Base-by-base conservation (phyloP, 192 early-diverging fungal genomes). In the Umbelopsis sp. region DNA sequence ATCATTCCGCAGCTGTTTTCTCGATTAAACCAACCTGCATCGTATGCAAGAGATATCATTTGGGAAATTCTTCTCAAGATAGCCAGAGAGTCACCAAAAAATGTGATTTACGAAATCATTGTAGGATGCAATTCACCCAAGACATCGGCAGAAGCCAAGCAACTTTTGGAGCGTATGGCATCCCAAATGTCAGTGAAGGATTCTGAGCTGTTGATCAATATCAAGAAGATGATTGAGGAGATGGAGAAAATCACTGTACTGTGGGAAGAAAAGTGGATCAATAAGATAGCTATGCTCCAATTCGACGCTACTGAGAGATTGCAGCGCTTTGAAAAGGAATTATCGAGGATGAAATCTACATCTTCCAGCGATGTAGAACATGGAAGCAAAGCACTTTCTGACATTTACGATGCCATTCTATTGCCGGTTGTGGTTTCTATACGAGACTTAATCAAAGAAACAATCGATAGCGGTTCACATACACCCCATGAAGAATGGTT, bases 261-360 rank as follows among this genome's bases (percentile, higher is more conserved):
- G 3, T 93, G 93, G 89, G 93, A 94, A 70, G 94, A 95, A 78
- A 80, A 79, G 20, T 94, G 92, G 92, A 76, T 88, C n/a, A 86
- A 93, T 66, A 84, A 82, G 73, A 85, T 95, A 25, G 78, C 82
- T 10, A 75, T 83, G 11, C 41, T 92, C 24, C 81, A 91, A 22
- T 69, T 76, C 31, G 90, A 93, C 47, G 77, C 86, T 2, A 81
- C 76, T 53, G 84, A 82, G 53, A 77, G 86, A 45, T 72, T 91
- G 6, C 75, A 84, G 21, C 82, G 84, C 22, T 71, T 94, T 9
- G 79, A 85, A 17, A 76, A 81, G 16, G 92, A 92, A 67, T 75
- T 86, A 4, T 70, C 76, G 16, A 74, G 87, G 44, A 74, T 93
- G 21, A 82, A 85, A 17, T 26, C 73, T 16, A 85, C 82, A 31